Evolutionary conservation across 345 rosid species (phyloP), one percentile per base, ranked within the genome.

Genomic region (Dipteronia dyeriana): DNA sequence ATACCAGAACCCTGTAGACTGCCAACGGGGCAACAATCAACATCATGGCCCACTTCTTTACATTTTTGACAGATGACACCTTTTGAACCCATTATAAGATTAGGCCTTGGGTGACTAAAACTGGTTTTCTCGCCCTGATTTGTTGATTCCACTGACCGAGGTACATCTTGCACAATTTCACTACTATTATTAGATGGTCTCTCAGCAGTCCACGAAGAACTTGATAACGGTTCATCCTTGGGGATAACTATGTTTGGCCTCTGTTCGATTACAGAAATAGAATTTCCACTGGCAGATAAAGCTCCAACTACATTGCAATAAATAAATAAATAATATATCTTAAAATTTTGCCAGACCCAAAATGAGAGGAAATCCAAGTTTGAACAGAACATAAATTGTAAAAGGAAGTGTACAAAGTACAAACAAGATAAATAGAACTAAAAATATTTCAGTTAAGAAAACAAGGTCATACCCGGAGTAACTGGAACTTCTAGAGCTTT

Each of bases 141-240:
- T 82, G 84, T 79, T 77, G 81, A 86, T 76, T 89, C 95, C 77
- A 78, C 71, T 66, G 89, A 81, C 75, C 84, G 86, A 76, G 85
- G 80, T 49, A 80, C 88, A 84, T 89, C 97, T 59, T 82, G 91
- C 72, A 81, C 56, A 84, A 72, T 85, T 79, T 84, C 94, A 84
- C 78, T 77, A 60, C 70, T 67, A 57, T 76, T 82, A 84, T 75
- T 79, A 49, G 85, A 63, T 59, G 73, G 85, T 78, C 76, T 88
- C 78, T 90, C 93, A 67, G 81, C 86, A 29, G 84, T 75, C 85
- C 86, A 73, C n/a, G 91, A 86, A 75, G 88, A 86, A 85, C 90
- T 78, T 64, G 92, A 87, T 39, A 82, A 76, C 7, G 86, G 88
- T 70, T 92, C 95, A 73, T 94, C 93, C 87, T 86, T 89, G 23